Evolutionary conservation across 129 eudicot species (phyloP).

Genomic region (Arctium lappa): DNA sequence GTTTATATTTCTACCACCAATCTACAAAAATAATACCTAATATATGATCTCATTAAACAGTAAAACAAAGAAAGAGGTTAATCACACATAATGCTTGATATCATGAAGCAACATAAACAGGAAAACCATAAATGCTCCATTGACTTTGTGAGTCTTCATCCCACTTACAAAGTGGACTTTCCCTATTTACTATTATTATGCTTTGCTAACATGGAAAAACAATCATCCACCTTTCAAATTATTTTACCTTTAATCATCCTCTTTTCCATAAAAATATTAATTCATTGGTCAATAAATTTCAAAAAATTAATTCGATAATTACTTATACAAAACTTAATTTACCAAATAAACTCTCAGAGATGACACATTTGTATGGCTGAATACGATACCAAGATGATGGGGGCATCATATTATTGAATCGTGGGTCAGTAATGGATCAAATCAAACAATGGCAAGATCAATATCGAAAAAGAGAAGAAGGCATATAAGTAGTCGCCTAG

Average conservation of each 20-base stretch:
- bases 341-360: not conserved
- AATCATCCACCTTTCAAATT: conserved; percentile 14
- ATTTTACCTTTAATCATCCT: conserved; percentile 7
- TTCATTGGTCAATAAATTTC: not conserved
- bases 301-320: not conserved
- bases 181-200: conserved; percentile 36
- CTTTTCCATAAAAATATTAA: not conserved
- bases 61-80: not conserved
- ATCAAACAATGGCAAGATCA: not conserved
- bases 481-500: not conserved
- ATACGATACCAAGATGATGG: not conserved
- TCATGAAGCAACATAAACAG: conserved; percentile 41
- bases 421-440: not conserved
- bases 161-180: conserved; percentile 62
- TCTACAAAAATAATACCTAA: not conserved
- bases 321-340: not conserved
- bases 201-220: conserved; percentile 32
- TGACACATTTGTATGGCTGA: not conserved
- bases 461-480: not conserved
- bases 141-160: conserved; percentile 46
- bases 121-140: conserved; percentile 36
- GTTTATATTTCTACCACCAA: not conserved
- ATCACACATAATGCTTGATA: conserved; percentile 18
- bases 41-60: not conserved
- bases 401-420: not conserved